These are phyloP conservation scores for Cantharellus cinnabarinus DNA, from an alignment of 768 basidiomycete species.

Conservation along the genomic window DNA sequence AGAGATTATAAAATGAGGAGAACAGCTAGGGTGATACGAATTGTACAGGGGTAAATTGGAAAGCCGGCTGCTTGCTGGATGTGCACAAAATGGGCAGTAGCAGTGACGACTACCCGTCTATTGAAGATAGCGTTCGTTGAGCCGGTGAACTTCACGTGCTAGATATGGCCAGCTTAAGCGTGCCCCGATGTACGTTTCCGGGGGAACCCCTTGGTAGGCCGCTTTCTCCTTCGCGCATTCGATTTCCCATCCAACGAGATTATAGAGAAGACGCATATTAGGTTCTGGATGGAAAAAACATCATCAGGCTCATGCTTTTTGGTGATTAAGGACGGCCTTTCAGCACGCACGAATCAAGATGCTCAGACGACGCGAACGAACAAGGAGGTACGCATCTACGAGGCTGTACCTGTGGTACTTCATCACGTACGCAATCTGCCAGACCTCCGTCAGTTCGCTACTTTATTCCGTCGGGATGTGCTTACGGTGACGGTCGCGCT, in stretches of 20 bases:
- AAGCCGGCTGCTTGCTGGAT: neutral
- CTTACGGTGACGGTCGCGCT: conserved; percentile 79
- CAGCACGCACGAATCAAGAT: conserved; percentile 14
- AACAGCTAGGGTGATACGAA: too few relatives aligned
- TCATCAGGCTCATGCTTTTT: neutral
- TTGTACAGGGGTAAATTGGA: too few relatives aligned
- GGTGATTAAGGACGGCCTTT: neutral
- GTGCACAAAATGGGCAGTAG: neutral
- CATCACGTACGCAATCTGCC: conserved; percentile 90
- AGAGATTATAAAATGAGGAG: too few relatives aligned
- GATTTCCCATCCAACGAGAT: conserved; percentile 87
- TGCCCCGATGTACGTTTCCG: conserved; percentile 28
- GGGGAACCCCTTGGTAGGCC: conserved; percentile 21
- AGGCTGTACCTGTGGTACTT: conserved; percentile 68
- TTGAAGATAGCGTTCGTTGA: conserved; percentile 67
- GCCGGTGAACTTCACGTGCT: conserved; percentile 61
- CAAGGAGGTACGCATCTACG: conserved; percentile 85
- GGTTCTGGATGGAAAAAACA: conserved; percentile 30
- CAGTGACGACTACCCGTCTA: conserved; percentile 11
- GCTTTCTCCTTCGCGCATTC: conserved; percentile 48
- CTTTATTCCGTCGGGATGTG: conserved; percentile 8
- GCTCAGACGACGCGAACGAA: conserved; percentile 69
- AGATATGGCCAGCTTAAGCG: conserved; percentile 71
- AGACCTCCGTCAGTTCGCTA: neutral
- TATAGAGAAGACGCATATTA: conserved; percentile 88